Base-by-base conservation (phyloP, 2,329 filamentous ascomycete genomes). In the Diplodia scrobiculata region DNA sequence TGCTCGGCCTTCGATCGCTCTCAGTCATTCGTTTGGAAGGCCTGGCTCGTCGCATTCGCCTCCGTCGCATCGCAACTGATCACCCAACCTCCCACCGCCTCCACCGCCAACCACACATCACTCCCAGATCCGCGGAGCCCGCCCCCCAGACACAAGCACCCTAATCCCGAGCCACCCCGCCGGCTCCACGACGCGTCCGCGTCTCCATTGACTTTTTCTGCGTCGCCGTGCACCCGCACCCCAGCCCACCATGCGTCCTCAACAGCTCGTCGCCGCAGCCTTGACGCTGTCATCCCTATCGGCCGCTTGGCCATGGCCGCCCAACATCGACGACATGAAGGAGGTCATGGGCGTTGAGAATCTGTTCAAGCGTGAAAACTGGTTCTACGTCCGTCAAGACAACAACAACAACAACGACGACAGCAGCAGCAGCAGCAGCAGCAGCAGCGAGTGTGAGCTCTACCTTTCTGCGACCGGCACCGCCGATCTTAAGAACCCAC, bases 211-310 rank as follows among this genome's bases (percentile, higher is more conserved):
- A 36, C 17, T 45, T n/a, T 50, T 36, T 36, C 27, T 36, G 58
- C 58, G 13, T 36, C 58, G 45, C 41, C 45, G 58, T 19, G 36
- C 55, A 34, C 38, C 38, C 38, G 38, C 17, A 11, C 25, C 55
- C 21, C 47, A 3, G 21, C 13, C 65, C 58, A 68, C 68, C 32
- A 79, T 79, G 77, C 75, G 73, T 72, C 75, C 76, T 19, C 72
- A 74, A 52, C 77, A 78, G 72, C 67, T 78, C 65, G 72, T 79
- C 68, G 75, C 74, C 66, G 74, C 75, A 68, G 71, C 73, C 27
- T 66, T 78, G 70, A 75, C 76, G 68, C 69, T 78, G 68, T 77
- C 76, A 51, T 76, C 76, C 19, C 71, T 74, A 27, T 71, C 76
- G 27, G 71, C 73, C 13, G 76, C 76, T 48, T 73, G 75, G 65